A percentile compares a stretch with the other conserved stretches of the same genome.
These are phyloP conservation scores for Aspergillus arachidicola DNA, from an alignment of 2,329 filamentous ascomycete genomes.

Conservation along the genomic window DNA sequence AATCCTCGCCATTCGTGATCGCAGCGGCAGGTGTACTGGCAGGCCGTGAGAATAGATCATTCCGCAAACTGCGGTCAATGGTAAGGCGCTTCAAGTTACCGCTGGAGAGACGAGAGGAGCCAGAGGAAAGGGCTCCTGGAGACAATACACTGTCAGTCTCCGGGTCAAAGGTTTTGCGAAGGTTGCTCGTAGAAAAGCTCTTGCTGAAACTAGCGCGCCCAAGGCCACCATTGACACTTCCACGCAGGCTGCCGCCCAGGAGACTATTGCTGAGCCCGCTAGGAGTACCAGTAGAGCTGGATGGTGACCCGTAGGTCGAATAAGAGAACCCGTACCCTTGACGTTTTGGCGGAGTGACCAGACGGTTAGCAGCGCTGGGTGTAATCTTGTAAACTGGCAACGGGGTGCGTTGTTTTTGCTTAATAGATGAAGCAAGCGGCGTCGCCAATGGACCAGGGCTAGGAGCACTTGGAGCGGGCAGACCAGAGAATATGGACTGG, in stretches of 20 bases:
- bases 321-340: constrained; percentile 88
- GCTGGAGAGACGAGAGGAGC: constrained; percentile 65
- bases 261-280: constrained; percentile 68
- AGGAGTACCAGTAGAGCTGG: constrained; percentile 69
- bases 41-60: constrained; percentile 57
- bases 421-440: constrained; percentile 75
- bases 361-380: constrained; percentile 75
- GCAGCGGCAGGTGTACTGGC: constrained; percentile 35
- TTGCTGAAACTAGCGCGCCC: constrained; percentile 72
- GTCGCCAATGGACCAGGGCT: constrained; percentile 89
- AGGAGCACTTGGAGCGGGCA: constrained; percentile 64
- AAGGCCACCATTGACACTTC: constrained; percentile 56
- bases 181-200: constrained; percentile 84
- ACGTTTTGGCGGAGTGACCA: constrained; percentile 80
- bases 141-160: constrained; percentile 80
- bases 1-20: constrained; percentile 44
- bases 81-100: constrained; percentile 84
- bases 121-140: constrained; percentile 80
- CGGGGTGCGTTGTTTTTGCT: constrained; percentile 76
- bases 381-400: constrained; percentile 87
- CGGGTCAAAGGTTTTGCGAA: constrained; percentile 77
- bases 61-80: constrained; percentile 85
- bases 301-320: constrained; percentile 84
- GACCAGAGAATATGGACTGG: constrained; percentile 77
- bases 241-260: constrained; percentile 45